These are phyloP conservation scores for Daldinia bambusicola DNA, from an alignment of 495 filamentous ascomycete genomes.

Conservation along the genomic window DNA sequence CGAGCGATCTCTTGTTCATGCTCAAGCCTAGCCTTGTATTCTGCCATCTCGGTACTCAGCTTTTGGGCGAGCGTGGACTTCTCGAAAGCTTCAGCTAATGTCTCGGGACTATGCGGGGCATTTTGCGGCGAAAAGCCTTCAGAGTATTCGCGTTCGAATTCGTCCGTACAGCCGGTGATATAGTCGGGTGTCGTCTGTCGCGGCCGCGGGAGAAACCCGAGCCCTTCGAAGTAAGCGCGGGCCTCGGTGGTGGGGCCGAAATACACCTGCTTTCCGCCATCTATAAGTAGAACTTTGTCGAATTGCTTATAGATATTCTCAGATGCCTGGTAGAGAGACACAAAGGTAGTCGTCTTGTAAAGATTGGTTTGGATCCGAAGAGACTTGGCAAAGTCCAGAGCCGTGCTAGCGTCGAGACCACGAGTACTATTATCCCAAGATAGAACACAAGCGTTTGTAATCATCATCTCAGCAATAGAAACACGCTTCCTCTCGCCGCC, in stretches of 20 bases:
- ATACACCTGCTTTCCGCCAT: conserved; percentile 80
- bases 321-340: conserved; percentile 83
- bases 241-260: conserved; percentile 79
- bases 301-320: conserved; percentile 88
- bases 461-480: conserved; percentile 76
- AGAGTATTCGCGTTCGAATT: conserved; percentile 81
- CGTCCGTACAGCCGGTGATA: conserved; percentile 84
- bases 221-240: conserved; percentile 78
- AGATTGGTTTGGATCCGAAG: conserved; percentile 81
- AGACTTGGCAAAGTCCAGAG: conserved; percentile 76
- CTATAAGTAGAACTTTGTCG: conserved; percentile 87
- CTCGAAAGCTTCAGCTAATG: conserved; percentile 73
- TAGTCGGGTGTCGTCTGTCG: conserved; percentile 88
- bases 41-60: conserved; percentile 72
- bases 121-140: conserved; percentile 67
- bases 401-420: conserved; percentile 84
- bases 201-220: conserved; percentile 82
- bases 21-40: conserved; percentile 68
- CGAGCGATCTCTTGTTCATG: conserved; percentile 66
- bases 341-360: conserved; percentile 81
- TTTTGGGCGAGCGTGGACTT: conserved; percentile 65
- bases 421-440: conserved; percentile 89
- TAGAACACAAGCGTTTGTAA: conserved; percentile 74
- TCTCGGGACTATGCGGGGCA: conserved; percentile 72
- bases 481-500: conserved; percentile 87